Evolutionary conservation across 2,329 filamentous ascomycete genomes (phyloP), one percentile per base, ranked within the genome.

Genomic region (Colletotrichum filicis): DNA sequence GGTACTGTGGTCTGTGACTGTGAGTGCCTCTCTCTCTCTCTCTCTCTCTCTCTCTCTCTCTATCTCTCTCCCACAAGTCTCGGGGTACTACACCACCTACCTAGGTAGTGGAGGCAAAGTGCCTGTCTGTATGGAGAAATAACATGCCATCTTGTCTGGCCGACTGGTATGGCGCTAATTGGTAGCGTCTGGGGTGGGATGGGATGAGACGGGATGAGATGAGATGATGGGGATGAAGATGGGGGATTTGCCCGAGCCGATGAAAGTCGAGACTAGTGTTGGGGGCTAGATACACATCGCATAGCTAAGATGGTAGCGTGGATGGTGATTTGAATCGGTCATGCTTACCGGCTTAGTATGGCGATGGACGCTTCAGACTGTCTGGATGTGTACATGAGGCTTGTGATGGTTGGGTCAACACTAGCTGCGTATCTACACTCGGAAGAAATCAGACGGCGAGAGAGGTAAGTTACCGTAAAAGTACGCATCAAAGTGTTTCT

Each of bases 141-240:
- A 30, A 26, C 53, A 58, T n/a, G 22, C 26, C 26, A 52, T 53
- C 52, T 11, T n/a, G 52, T 66, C 61, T 46, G 60, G 37, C 11
- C 42, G 64, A 28, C 52, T 60, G 24, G 49, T 53, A 22, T 32
- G 24, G 24, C 62, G 32, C 62, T 65, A 68, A 35, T 24, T 19
- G 7, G 11, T 62, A 59, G 66, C 24, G 12, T 30, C 30, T 60
- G 57, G 22, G 37, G 37, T 28, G 52, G 42, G 37, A 66, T 57
- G 63, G 30, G 61, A 65, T 66, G 63, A 24, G 28, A 56, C 24
- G 63, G 53, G 60, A 32, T 52, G 60, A 35, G 66, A 57, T 58
- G 60, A 35, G 59, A 68, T 42, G 59, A 53, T 65, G 32, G 66
- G 46, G 52, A 65, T 69, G 60, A 49, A 49, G 8, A 49, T 49